Percentiles rank a stretch among this genome's conserved stretches.
These are phyloP conservation scores for Favolaschia claudopus DNA, from an alignment of 768 basidiomycete genomes.

Conservation along the genomic window DNA sequence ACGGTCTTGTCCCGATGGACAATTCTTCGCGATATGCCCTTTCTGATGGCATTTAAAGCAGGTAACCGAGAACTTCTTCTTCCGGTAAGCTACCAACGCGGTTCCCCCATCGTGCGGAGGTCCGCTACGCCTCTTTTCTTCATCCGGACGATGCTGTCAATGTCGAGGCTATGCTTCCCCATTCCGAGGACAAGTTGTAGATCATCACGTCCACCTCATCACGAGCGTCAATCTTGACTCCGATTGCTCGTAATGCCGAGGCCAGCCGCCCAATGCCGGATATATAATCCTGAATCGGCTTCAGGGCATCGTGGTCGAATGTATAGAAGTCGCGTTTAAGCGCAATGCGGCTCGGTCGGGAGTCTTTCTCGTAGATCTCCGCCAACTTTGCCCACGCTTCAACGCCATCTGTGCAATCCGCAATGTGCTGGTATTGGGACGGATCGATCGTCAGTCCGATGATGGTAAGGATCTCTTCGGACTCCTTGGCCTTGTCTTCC, in stretches of 20 bases:
- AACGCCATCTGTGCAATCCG: not conserved
- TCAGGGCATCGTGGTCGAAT: slow-evolving; percentile 3
- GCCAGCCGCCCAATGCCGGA: slow-evolving; percentile 6
- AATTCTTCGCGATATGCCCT: slow-evolving; percentile 5
- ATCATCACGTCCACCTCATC: slow-evolving; percentile 18
- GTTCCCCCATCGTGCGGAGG: not conserved
- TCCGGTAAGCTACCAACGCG: not conserved
- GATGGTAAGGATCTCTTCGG: slow-evolving; percentile 14
- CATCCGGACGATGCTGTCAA: too few relatives aligned
- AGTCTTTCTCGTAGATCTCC: slow-evolving; percentile 23
- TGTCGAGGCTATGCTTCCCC: slow-evolving; percentile 13
- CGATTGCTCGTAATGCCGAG: slow-evolving; percentile 8
- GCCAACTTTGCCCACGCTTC: slow-evolving; percentile 21
- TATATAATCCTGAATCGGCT: slow-evolving; percentile 19
- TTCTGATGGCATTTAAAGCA: slow-evolving; percentile 4
- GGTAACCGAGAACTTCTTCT: slow-evolving; percentile 1
- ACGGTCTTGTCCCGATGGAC: not conserved
- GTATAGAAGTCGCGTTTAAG: slow-evolving; percentile 24
- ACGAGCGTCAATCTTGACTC: slow-evolving; percentile 2
- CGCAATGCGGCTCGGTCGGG: slow-evolving; percentile 19
- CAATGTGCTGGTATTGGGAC: slow-evolving; percentile 11
- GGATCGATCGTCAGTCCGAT: slow-evolving; percentile 9
- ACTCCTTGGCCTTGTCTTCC: slow-evolving; percentile 3
- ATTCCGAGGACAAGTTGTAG: slow-evolving; percentile 7
- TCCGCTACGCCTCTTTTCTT: not conserved